phyloP scores from a whole-genome alignment of 768 basidiomycete species.

The Termitomyces sp. region DNA sequence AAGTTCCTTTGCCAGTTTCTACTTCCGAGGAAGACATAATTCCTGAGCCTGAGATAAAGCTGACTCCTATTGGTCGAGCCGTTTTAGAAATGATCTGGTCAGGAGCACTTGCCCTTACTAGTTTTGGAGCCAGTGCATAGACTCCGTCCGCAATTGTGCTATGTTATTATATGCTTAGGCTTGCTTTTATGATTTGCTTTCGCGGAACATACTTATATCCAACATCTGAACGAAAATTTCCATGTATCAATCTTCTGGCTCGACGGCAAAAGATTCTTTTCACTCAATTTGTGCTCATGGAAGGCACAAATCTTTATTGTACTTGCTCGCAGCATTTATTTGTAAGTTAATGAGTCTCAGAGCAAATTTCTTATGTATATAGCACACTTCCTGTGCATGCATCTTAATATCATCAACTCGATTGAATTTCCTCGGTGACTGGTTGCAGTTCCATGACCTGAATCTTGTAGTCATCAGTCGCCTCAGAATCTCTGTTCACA shows the following conservation, averaged over 20 bases:
- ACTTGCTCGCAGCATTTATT: neutral
- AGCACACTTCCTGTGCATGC: neutral
- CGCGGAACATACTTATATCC: neutral
- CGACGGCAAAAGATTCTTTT: neutral
- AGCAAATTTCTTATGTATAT: neutral
- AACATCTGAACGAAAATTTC: neutral
- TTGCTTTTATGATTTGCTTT: neutral
- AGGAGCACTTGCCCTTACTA: slow-evolving; percentile 45
- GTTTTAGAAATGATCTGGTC: slow-evolving; percentile 54
- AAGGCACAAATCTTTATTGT: neutral
- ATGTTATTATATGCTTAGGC: slow-evolving; percentile 1
- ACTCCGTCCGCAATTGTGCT: neutral
- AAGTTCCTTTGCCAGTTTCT: slow-evolving; percentile 7
- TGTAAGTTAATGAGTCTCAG: no score
- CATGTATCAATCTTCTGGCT: neutral
- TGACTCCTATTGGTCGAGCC: slow-evolving; percentile 48
- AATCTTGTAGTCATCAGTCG: neutral
- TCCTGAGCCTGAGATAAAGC: slow-evolving; percentile 36
- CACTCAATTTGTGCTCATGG: neutral
- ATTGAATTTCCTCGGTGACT: neutral
- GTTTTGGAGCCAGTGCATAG: slow-evolving; percentile 31
- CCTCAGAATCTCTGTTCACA: neutral
- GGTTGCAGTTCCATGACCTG: neutral
- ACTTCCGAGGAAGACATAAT: slow-evolving; percentile 32
- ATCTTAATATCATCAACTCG: neutral